These are phyloP conservation scores for Ligustrum vulgare DNA, from an alignment of 257 asterid species.

Conservation along the genomic window DNA sequence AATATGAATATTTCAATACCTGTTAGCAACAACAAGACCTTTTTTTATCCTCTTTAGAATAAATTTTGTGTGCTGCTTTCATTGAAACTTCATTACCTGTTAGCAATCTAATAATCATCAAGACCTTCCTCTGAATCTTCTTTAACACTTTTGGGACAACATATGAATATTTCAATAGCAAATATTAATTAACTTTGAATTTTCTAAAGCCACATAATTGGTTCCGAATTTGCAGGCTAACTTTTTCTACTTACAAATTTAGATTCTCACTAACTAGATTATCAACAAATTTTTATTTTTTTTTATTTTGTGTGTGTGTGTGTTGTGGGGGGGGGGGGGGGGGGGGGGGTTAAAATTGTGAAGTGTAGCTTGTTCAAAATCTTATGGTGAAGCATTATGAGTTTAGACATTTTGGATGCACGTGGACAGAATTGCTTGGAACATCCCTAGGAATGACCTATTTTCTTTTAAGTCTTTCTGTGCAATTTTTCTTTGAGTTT, in stretches of 20 bases:
- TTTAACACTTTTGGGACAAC: neutral
- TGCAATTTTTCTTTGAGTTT: no score
- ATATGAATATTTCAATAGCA: neutral
- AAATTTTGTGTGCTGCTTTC: neutral
- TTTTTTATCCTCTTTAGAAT: neutral
- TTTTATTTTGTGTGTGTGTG: no score
- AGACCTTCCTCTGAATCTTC: neutral
- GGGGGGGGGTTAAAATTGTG: neutral
- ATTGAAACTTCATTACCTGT: neutral
- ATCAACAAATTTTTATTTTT: no score
- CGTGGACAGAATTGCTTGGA: neutral
- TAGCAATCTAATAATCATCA: neutral
- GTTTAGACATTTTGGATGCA: neutral
- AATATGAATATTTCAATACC: no score
- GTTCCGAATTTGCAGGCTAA: neutral
- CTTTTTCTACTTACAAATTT: neutral
- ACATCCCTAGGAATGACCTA: no score
- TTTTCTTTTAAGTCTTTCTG: no score
- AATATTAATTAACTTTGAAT: neutral
- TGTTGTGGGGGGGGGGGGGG: no score
- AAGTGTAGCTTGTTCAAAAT: neutral
- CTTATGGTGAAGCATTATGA: neutral
- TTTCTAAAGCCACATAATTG: neutral
- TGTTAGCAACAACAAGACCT: no score
- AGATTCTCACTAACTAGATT: neutral